Evolutionary conservation across 257 asterid genomes (phyloP).

Genomic region (Nemophila menziesii): DNA sequence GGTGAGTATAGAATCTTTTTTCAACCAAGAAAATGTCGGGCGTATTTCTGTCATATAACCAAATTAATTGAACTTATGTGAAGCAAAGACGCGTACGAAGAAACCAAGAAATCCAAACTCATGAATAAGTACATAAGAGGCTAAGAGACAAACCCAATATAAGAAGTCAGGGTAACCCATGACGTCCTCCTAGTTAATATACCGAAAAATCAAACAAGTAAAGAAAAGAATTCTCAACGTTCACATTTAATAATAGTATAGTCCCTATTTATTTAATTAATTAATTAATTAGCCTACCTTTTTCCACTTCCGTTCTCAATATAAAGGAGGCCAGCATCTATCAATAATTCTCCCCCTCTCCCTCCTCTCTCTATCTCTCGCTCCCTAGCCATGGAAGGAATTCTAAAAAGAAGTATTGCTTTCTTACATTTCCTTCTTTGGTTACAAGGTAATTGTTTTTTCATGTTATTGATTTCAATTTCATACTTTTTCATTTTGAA

Average conservation of each 20-base stretch:
- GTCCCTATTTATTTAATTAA: conserved; percentile 8
- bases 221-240: conserved; percentile 26
- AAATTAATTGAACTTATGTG: conserved; percentile 9
- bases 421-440: conserved; percentile 31
- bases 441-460: conserved; percentile 17
- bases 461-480: background rate
- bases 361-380: conserved; percentile 6
- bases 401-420: conserved; percentile 15
- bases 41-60: conserved; percentile 14
- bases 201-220: conserved; percentile 22
- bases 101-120: conserved; percentile 12
- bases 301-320: conserved; percentile 9
- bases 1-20: conserved; percentile 21
- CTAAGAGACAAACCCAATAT: background rate
- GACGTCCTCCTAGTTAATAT: conserved; percentile 11
- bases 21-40: conserved; percentile 30
- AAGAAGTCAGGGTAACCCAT: conserved; percentile 10
- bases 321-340: background rate
- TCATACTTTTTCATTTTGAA: background rate
- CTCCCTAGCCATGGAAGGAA: conserved; percentile 26
- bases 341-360: background rate
- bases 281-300: conserved; percentile 6
- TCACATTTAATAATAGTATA: background rate
- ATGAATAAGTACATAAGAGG: background rate
- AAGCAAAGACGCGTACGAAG: conserved; percentile 2